Conservation (phyloP, 805 yeast genomes). For the Metschnikowia sp. region DNA sequence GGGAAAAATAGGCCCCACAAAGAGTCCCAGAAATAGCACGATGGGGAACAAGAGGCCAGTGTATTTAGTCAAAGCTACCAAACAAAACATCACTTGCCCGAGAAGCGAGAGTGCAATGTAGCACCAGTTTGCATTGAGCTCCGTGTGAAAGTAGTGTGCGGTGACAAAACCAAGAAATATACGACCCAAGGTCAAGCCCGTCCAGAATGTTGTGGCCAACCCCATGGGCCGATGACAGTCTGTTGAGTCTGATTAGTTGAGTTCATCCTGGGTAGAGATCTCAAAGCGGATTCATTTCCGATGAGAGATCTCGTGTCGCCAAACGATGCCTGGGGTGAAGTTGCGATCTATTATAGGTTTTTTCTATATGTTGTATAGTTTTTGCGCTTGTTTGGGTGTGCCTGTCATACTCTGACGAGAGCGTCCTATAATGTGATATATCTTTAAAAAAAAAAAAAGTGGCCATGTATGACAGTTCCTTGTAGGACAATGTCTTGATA, state of each 20-base stretch:
- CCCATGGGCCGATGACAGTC: no score
- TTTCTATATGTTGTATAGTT: no score
- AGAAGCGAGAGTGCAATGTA: constrained; percentile 33
- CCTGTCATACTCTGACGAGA: no score
- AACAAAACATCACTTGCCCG: constrained; percentile 28
- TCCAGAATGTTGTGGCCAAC: constrained; percentile 44
- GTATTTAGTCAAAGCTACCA: constrained; percentile 29
- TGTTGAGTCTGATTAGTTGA: no score
- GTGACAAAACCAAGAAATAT: constrained; percentile 51
- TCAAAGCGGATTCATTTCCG: no score
- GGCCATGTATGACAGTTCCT: constrained; percentile 44
- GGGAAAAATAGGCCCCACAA: constrained; percentile 59
- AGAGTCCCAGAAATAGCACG: constrained; percentile 43
- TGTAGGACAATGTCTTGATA: constrained; percentile 34
- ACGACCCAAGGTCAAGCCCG: constrained; percentile 49
- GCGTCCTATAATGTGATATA: no score
- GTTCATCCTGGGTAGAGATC: no score
- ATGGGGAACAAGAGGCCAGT: constrained; percentile 28
- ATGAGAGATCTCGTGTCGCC: no score
- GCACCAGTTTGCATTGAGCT: constrained; percentile 41
- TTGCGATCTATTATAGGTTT: no score
- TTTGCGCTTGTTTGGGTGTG: no score
- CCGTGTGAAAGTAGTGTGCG: constrained; percentile 45
- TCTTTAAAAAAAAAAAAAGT: no score
- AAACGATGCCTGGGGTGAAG: no score